Evolutionary conservation across 345 rosid species (phyloP), one percentile per base, ranked within the genome.

Genomic region (Euphorbia tirucalli): DNA sequence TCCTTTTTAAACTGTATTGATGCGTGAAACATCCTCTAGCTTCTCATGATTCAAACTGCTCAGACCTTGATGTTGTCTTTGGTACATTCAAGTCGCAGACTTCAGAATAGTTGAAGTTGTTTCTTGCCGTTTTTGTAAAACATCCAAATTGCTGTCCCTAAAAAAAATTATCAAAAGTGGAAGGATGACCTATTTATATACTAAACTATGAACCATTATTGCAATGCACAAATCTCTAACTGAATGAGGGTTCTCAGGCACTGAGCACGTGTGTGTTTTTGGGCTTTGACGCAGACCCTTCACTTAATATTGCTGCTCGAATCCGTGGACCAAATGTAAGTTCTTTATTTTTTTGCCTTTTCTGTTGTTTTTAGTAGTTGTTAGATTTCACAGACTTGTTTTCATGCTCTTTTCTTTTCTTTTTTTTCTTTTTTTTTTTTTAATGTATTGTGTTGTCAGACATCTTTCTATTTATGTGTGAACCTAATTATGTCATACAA

Each of bases 261-360:
- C 74, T 80, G 78, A 90, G 88, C 86, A 77, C 88, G 13, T 79
- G 85, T 66, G 89, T 91, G 60, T 87, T 85, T 84, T 83, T 94
- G 87, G 94, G 96, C 50, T 94, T 94, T 77, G 98, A 92, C 30
- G 83, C 87, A 58, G 90, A 88, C 72, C 87, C 87, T 65, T 86
- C 87, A 49, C 61, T 83, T 62, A 88, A 93, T 74, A 82, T 92
- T 82, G 87, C 88, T 66, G 83, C 92, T 79, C 91, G 93, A 76
- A 90, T 93, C 61, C 90, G 95, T 66, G 97, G 98, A 78, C 98
- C 98, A 75, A 87, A 90, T 87, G 98, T 91, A 86, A 87, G 97
- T 78, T 75, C 58, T 78, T 68, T 65, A 54, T 75, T 72, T 39
- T 19, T 35, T 55, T 63, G 60, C n/a, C 41, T 50, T 24, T 22